Evolutionary conservation across 2,329 filamentous ascomycete species (phyloP).

Genomic region (Leptographium procerum): DNA sequence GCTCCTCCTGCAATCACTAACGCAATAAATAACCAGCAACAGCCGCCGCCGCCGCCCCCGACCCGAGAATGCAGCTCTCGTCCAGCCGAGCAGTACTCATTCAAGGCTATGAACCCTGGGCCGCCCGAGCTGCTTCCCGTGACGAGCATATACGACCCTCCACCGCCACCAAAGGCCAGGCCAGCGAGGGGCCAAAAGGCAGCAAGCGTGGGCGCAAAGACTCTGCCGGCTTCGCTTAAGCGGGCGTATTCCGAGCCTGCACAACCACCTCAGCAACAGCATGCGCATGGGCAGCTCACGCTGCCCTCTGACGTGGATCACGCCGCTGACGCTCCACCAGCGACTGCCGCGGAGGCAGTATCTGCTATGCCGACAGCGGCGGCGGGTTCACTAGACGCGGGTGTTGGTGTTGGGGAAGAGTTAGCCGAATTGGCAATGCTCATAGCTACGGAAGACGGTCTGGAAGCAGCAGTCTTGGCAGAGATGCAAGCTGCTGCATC

Average conservation of each 20-base stretch:
- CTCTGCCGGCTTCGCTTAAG: slow-evolving; percentile 5
- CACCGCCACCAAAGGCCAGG: slow-evolving; percentile 8
- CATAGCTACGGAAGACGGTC: neutral
- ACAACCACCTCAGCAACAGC: neutral
- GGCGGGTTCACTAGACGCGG: neutral
- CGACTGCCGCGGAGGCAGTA: neutral
- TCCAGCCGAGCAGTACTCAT: slow-evolving; percentile 21
- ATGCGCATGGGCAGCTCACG: neutral
- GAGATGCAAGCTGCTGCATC: neutral
- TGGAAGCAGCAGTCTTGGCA: neutral
- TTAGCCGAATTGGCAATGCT: neutral
- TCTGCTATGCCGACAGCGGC: neutral
- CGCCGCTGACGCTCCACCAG: neutral
- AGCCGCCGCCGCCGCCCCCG: slow-evolving; percentile 14
- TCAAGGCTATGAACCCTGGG: slow-evolving; percentile 30
- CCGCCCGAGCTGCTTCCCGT: slow-evolving; percentile 30
- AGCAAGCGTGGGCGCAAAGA: neutral
- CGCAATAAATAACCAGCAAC: slow-evolving; percentile 20
- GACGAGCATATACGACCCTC: slow-evolving; percentile 30
- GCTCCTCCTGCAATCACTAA: neutral
- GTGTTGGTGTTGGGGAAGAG: neutral
- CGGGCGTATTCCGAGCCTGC: slow-evolving; percentile 11
- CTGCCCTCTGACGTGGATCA: neutral
- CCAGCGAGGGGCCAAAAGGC: slow-evolving; percentile 3
- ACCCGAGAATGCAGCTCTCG: slow-evolving; percentile 7